Percentiles rank a stretch among this genome's conserved stretches.
Evolutionary conservation across 179 eudicot genomes (phyloP).

Genomic region (Gypsophila paniculata): DNA sequence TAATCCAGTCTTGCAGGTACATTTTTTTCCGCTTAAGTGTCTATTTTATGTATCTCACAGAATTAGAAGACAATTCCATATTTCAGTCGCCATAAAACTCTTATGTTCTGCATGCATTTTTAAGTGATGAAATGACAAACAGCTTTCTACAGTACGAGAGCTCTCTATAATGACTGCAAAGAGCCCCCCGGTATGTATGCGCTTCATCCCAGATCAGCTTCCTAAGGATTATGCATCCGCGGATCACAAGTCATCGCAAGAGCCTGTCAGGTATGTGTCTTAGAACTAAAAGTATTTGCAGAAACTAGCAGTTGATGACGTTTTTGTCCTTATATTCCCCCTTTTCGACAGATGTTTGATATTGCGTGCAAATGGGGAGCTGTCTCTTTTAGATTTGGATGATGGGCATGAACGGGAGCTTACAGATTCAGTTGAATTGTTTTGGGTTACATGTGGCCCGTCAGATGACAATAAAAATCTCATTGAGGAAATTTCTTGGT

Average conservation of each 20-base stretch:
- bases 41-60: slow-evolving; percentile 8
- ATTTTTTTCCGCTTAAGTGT: slow-evolving; percentile 16
- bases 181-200: slow-evolving; percentile 95
- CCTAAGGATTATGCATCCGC: slow-evolving; percentile 35
- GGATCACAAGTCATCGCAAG: slow-evolving; percentile 38
- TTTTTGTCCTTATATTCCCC: slow-evolving; percentile 17
- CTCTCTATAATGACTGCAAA: slow-evolving; percentile 98
- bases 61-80: slow-evolving; percentile 5
- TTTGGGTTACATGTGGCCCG: slow-evolving; percentile 97
- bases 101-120: slow-evolving; percentile 59
- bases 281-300: neutral
- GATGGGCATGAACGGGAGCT: slow-evolving; percentile 94
- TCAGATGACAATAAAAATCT: slow-evolving; percentile 76
- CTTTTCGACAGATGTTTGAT: slow-evolving; percentile 65
- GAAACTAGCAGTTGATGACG: neutral
- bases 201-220: slow-evolving; percentile 86
- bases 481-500: slow-evolving; percentile 97
- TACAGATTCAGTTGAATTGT: slow-evolving; percentile 89
- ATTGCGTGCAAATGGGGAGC: slow-evolving; percentile 87
- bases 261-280: slow-evolving; percentile 67
- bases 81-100: slow-evolving; percentile 21
- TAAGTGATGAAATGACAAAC: slow-evolving; percentile 99
- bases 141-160: slow-evolving; percentile 99
- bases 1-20: slow-evolving; percentile 77
- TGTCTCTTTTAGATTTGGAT: slow-evolving; percentile 86